These are phyloP conservation scores for Posidonia oceanica DNA, from an alignment of 116 monocot genomes.

Conservation along the genomic window DNA sequence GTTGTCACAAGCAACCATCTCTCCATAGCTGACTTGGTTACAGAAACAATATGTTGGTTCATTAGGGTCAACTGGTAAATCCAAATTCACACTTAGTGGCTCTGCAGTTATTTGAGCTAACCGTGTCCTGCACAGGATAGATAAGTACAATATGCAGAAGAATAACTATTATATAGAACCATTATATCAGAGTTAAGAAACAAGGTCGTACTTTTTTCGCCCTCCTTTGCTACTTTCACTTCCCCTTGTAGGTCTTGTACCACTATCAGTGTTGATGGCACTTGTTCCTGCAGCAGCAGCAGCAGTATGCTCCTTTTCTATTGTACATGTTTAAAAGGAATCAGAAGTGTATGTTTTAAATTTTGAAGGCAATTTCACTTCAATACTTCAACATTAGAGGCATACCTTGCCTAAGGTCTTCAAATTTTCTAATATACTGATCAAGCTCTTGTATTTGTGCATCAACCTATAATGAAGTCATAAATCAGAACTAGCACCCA, in stretches of 20 bases:
- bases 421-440: conserved; percentile 76
- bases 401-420: conserved; percentile 57
- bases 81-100: conserved; percentile 48
- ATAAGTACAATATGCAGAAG: not conserved
- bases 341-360: not conserved
- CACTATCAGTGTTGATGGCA: conserved; percentile 14
- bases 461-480: conserved; percentile 54
- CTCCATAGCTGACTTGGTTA: conserved; percentile 96
- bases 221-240: conserved; percentile 57
- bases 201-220: conserved; percentile 56
- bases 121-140: conserved; percentile 19
- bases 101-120: conserved; percentile 13
- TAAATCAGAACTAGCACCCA: not conserved
- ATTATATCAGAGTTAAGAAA: not conserved
- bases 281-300: conserved; percentile 18
- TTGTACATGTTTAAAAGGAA: not conserved
- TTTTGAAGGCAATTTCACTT: not conserved
- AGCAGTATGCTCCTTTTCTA: conserved; percentile 21
- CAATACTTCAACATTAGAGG: not conserved
- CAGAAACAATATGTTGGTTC: conserved; percentile 97
- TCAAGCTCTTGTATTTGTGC: conserved; percentile 88
- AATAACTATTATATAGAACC: not conserved
- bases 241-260: conserved; percentile 38
- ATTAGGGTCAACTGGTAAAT: conserved; percentile 91
- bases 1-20: conserved; percentile 98